Evolutionary conservation across 2,329 filamentous ascomycete species (phyloP), one percentile per base, ranked within the genome.

Genomic region (Aspergillus hiratsukae): DNA sequence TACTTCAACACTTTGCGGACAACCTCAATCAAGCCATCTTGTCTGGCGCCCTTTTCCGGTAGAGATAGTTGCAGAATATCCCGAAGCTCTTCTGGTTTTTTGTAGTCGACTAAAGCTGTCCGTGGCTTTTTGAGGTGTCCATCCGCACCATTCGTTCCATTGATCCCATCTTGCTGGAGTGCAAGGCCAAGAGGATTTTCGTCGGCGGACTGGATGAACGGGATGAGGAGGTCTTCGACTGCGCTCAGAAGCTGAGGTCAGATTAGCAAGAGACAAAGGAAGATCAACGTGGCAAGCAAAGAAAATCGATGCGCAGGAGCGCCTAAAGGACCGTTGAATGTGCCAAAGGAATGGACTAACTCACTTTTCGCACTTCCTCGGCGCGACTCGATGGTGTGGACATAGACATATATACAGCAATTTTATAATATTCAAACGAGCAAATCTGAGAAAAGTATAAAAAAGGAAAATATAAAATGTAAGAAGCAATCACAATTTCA

Each of bases 1-100:
- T 95, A 91, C 61, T 84, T 81, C 45, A 97, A 80, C 21, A 97
- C 80, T 58, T 86, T 83, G 62, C 85, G 78, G 48, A 96, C 81
- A 3, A 84, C 84, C 35, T 85, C 80, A 28, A 96, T 77, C 31
- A 97, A 77, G 0, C 92, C 93, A 46, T 89, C 83, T 64, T 88
- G 88, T 1, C 87, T 63, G 31, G 65, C 65, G 21, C 88, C 59
- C 76, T 78, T 7, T 83, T 86, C 3, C 0, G 88, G 86, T 5
- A 91, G 76, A 6, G 71, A 64, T 7, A 79, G 62, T 45, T 74
- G 66, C 2, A 82, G 74, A 43, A 90, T 77, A 10, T 81, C 75
- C 59, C 88, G 76, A 51, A 83, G 78, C 48, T 82, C 77, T 40
- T 82, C 78, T 0, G 88, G 88, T 53, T 78, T 80, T 61, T 83